Evolutionary conservation across 495 filamentous ascomycete genomes (phyloP).

Genomic region (Elasticomyces elasticus): DNA sequence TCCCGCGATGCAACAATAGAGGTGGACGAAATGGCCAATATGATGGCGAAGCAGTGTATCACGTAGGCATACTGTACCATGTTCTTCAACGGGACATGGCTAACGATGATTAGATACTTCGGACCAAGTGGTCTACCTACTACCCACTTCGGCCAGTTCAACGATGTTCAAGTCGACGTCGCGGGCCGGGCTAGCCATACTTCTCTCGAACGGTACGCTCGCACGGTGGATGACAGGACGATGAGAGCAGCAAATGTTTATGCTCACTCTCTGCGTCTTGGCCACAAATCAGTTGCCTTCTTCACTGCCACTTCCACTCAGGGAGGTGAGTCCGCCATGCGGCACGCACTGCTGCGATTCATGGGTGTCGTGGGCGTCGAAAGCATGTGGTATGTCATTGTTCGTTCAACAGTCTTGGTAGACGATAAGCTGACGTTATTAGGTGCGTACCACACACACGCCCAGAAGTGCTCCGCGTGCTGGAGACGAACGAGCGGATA

Average conservation of each 20-base stretch:
- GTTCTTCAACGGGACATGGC: slow-evolving; percentile 3
- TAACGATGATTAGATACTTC: slow-evolving; percentile 48
- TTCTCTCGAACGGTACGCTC: slow-evolving; percentile 34
- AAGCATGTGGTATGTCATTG: slow-evolving; percentile 52
- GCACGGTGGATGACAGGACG: not conserved
- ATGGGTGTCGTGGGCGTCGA: slow-evolving; percentile 56
- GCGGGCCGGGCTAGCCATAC: slow-evolving; percentile 52
- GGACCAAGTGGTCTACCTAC: slow-evolving; percentile 63
- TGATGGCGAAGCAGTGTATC: slow-evolving; percentile 73
- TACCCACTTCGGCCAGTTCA: slow-evolving; percentile 60
- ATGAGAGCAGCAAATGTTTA: not conserved
- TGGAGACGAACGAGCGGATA: slow-evolving; percentile 85
- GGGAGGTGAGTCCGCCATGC: slow-evolving; percentile 79
- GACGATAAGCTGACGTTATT: not conserved
- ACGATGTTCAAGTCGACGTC: slow-evolving; percentile 64
- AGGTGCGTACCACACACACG: slow-evolving; percentile 62
- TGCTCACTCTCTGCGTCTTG: not conserved
- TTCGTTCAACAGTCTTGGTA: not conserved
- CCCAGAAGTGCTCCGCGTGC: slow-evolving; percentile 74
- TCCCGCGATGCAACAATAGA: not conserved
- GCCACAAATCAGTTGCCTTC: slow-evolving; percentile 49
- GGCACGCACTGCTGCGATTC: slow-evolving; percentile 71
- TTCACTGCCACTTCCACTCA: slow-evolving; percentile 81
- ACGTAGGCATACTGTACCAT: slow-evolving; percentile 38
- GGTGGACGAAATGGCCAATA: slow-evolving; percentile 81